phyloP scores from a whole-genome alignment of 371 early-diverging fungal species.

The Conidiobolus incongruus region DNA sequence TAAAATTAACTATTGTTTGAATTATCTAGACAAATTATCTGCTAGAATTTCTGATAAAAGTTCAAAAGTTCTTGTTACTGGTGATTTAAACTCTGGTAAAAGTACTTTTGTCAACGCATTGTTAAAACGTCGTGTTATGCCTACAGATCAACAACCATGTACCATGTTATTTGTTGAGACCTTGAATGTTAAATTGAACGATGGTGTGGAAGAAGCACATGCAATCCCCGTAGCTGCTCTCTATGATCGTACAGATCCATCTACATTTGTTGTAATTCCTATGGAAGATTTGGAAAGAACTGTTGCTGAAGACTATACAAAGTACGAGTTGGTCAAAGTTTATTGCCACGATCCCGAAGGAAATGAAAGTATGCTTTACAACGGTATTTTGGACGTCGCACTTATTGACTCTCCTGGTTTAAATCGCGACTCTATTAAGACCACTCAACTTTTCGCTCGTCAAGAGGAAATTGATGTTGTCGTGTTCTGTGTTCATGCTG shows the following conservation, averaged over 20 bases:
- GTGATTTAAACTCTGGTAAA: conserved; percentile 95
- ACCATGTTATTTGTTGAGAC: conserved; percentile 88
- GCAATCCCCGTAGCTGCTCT: conserved; percentile 36
- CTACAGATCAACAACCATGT: conserved; percentile 92
- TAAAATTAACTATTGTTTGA: conserved; percentile 28
- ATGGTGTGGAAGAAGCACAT: conserved; percentile 72
- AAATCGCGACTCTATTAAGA: conserved; percentile 90
- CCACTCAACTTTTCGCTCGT: conserved; percentile 83
- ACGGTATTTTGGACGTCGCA: conserved; percentile 82
- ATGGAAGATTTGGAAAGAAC: conserved; percentile 24
- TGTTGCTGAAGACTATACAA: conserved; percentile 29
- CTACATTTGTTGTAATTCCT: conserved; percentile 47
- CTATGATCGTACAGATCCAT: conserved; percentile 43
- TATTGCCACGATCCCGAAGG: conserved; percentile 49
- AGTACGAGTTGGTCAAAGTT: conserved; percentile 70
- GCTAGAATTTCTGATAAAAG: conserved; percentile 70
- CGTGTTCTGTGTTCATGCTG: conserved; percentile 94
- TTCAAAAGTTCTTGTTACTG: conserved; percentile 85
- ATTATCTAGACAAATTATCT: conserved; percentile 58
- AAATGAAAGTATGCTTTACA: conserved; percentile 58
- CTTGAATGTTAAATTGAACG: conserved; percentile 60
- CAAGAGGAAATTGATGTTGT: conserved; percentile 97
- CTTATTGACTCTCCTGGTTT: conserved; percentile 96
- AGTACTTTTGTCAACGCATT: conserved; percentile 90
- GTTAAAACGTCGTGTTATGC: conserved; percentile 64